Evolutionary conservation across 2,329 filamentous ascomycete species (phyloP), one percentile per base, ranked within the genome.

Genomic region (Fusarium globosum): DNA sequence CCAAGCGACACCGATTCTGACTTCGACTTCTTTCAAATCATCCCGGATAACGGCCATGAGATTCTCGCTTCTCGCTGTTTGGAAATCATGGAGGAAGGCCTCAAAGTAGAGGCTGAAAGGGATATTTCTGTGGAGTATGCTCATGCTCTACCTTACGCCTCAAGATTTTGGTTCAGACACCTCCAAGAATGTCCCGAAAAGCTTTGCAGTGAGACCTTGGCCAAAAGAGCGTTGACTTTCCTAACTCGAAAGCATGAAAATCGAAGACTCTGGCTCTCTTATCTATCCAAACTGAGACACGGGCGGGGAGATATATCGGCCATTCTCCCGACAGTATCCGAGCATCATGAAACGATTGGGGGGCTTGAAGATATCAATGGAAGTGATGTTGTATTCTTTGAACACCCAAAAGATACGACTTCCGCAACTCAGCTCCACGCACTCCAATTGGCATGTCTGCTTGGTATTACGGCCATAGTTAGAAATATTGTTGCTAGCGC

Each of bases 81-180:
- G 36, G 26, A 69, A 12, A 13, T 69, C 6, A 51, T 64, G 39
- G 38, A 42, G 30, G n/a, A 52, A 20, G 23, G 26, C 2, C 51
- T 69, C 6, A n/a, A n/a, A 6, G 4, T 7, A 4, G 35, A 36
- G 15, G 30, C 58, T 10, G 23, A 63, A 23, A 41, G 20, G 4
- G n/a, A 39, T 9, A n/a, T 9, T 1, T 15, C 53, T 2, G 6
- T 35, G 1, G n/a, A 42, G 2, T 35, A 13, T 20, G 12, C 20
- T 35, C 18, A 42, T 21, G 13, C 43, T 18, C 14, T 69, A 16
- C 43, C 23, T 2, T 69, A 69, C 43, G 21, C 39, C 4, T 33
- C 65, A 14, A 18, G 30, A 16, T 65, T 39, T 21, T 69, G 67
- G 67, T 65, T 65, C 30, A 30, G 14, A 23, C 65, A 69, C 23